Percentiles rank a stretch among this genome's conserved stretches.
Evolutionary conservation across 495 filamentous ascomycete genomes (phyloP).

Genomic region (Penicillium cinerascens): DNA sequence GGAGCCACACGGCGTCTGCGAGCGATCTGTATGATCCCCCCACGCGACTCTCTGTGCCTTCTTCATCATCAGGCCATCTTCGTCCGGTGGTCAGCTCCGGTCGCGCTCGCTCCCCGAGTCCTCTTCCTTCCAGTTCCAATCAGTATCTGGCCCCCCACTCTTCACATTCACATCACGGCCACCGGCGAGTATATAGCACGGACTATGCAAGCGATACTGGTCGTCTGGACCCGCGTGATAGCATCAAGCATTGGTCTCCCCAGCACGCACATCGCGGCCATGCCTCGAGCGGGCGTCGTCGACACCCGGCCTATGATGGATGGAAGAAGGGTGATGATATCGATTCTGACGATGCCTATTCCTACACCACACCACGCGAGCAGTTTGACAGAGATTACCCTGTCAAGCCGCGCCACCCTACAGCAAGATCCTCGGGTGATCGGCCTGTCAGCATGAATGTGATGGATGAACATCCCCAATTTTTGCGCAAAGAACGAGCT

Average conservation of each 20-base stretch:
- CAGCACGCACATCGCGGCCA: conserved; percentile 24
- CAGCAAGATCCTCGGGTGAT: conserved; percentile 49
- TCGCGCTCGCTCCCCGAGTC: conserved; percentile 30
- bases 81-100: conserved; percentile 29
- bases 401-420: conserved; percentile 42
- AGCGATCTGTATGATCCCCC: conserved; percentile 27
- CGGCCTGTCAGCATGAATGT: conserved; percentile 64
- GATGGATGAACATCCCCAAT: conserved; percentile 53
- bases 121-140: conserved; percentile 25
- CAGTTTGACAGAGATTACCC: conserved; percentile 63
- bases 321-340: conserved; percentile 55
- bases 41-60: conserved; percentile 23
- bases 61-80: conserved; percentile 22
- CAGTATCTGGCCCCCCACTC: conserved; percentile 32
- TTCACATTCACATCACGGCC: conserved; percentile 21
- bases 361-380: conserved; percentile 69
- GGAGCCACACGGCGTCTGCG: conserved; percentile 37
- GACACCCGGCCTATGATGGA: conserved; percentile 30
- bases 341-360: conserved; percentile 59
- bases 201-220: conserved; percentile 45
- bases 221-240: conserved; percentile 15
- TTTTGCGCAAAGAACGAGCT: conserved; percentile 36
- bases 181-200: conserved; percentile 31
- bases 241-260: conserved; percentile 8
- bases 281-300: conserved; percentile 19